Percentiles rank a stretch among this genome's conserved stretches.
These are phyloP conservation scores for Dioscorea zingiberensis DNA, from an alignment of 106 monocot genomes.

Conservation along the genomic window DNA sequence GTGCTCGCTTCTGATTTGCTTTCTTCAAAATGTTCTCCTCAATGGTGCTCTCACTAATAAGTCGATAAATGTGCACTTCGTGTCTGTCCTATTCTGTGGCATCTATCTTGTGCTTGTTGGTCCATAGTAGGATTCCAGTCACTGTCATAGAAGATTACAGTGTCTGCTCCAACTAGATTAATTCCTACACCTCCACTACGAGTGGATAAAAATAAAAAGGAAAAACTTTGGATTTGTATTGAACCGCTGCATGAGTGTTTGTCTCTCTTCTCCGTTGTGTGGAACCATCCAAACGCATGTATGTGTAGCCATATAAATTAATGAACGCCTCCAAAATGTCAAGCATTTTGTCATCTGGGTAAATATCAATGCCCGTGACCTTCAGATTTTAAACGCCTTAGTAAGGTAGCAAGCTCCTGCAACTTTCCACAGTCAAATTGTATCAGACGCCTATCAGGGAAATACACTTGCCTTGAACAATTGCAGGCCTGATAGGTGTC, in stretches of 20 bases:
- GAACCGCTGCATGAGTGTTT: conserved; percentile 96
- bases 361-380: conserved; percentile 96
- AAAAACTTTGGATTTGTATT: conserved; percentile 95
- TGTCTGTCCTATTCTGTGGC: conserved; percentile 97
- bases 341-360: conserved; percentile 99
- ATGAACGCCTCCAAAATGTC: conserved; percentile 96
- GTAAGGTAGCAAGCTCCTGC: conserved; percentile 78
- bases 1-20: conserved; percentile 93
- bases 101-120: conserved; percentile 99
- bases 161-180: conserved; percentile 97
- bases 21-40: conserved; percentile 98
- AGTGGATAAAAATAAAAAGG: conserved; percentile 93
- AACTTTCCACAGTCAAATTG: conserved; percentile 99
- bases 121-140: conserved; percentile 99
- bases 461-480: conserved; percentile 93
- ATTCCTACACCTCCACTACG: conserved; percentile 99
- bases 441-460: conserved; percentile 93
- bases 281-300: conserved; percentile 96
- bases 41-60: conserved; percentile 93
- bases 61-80: conserved; percentile 96
- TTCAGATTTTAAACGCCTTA: conserved; percentile 77
- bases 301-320: conserved; percentile 98
- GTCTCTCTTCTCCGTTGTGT: conserved; percentile 96
- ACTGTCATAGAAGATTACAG: conserved; percentile 99
- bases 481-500: conserved; percentile 71